Evolutionary conservation across 1,139 yeast species (phyloP), one percentile per base, ranked within the genome.

Genomic region (Waltiozyma sp.): DNA sequence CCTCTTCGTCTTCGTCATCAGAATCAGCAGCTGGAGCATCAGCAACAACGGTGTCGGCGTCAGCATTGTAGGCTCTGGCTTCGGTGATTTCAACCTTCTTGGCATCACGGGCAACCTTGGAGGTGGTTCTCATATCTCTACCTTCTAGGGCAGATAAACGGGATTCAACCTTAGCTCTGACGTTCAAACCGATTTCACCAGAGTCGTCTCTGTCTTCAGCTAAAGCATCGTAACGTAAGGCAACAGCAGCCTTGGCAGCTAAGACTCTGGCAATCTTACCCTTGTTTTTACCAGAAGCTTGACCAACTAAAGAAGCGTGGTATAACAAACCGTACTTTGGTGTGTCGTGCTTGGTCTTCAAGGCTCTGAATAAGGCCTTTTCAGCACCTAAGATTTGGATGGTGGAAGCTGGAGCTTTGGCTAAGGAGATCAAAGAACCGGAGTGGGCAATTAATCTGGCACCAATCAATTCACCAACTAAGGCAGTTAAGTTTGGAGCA

Each of bases 371-470:
- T 53, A 93, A 75, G 41, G 98, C 98, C 77, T 93, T 93, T 71
- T 93, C 99, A 54, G 99, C 98, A 69, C 99, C 99, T 63, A 93
- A 77, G 59, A 93, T 91, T 74, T 93, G 99, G 50, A 93, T 87
- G 47, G 98, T 91, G 31, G 98, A 91, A 53, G 99, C 97, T 55
- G 99, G 97, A 51, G 95, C 94, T 72, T 91, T 91, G 51, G 98
- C 94, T 59, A 91, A 74, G 54, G 91, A 86, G 58, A 91, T 82
- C 60, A 91, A 73, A 55, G 96, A 86, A 61, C 98, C 98, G 45
- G 97, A 87, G 62, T 93, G 98, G 42, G 98, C 91, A 62, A 91
- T 93, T 61, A 91, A 77, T 69, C 98, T 80, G 47, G 98, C 98
- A 67, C 98, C 98, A 48, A 91, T 96, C 59, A 93, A 78, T 70